A percentile compares a stretch with the other conserved stretches of the same genome.
Evolutionary conservation across 306 rosid genomes (phyloP).

Genomic region (Oxytropis ochrocephala): DNA sequence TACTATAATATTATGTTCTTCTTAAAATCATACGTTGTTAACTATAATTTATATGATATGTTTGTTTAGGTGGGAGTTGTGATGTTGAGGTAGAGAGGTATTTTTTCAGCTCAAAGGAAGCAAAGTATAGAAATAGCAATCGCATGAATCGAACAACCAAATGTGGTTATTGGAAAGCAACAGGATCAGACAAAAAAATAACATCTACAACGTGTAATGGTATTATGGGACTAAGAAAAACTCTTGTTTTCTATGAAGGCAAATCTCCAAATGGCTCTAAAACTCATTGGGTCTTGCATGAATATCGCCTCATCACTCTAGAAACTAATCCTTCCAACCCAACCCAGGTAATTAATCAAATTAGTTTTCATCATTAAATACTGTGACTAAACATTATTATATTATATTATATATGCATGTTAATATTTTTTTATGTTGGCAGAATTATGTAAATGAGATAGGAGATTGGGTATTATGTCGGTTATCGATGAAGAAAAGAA

Average conservation of each 20-base stretch:
- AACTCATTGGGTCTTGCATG: slow-evolving; percentile 78
- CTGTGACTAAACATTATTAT: too few relatives aligned
- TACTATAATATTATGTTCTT: too few relatives aligned
- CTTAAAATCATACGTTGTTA: too few relatives aligned
- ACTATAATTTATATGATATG: neutral
- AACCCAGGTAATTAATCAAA: slow-evolving; percentile 21
- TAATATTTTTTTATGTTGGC: slow-evolving; percentile 9
- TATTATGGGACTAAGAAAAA: slow-evolving; percentile 58
- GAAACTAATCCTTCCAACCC: slow-evolving; percentile 10
- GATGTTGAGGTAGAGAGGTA: slow-evolving; percentile 61
- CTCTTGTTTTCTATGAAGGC: slow-evolving; percentile 54
- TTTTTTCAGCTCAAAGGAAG: slow-evolving; percentile 63
- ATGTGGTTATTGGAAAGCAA: slow-evolving; percentile 85
- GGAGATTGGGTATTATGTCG: slow-evolving; percentile 83
- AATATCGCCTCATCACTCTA: slow-evolving; percentile 55
- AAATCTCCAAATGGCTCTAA: slow-evolving; percentile 47
- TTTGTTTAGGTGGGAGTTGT: slow-evolving; percentile 32
- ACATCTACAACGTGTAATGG: slow-evolving; percentile 29
- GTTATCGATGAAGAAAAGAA: slow-evolving; percentile 47
- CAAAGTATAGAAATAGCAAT: slow-evolving; percentile 47
- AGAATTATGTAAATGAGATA: slow-evolving; percentile 35
- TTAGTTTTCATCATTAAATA: too few relatives aligned
- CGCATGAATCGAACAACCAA: slow-evolving; percentile 58
- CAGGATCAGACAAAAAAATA: slow-evolving; percentile 64
- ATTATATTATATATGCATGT: too few relatives aligned